phyloP scores from a whole-genome alignment of 805 yeast species.

The Candida tallmaniae region DNA sequence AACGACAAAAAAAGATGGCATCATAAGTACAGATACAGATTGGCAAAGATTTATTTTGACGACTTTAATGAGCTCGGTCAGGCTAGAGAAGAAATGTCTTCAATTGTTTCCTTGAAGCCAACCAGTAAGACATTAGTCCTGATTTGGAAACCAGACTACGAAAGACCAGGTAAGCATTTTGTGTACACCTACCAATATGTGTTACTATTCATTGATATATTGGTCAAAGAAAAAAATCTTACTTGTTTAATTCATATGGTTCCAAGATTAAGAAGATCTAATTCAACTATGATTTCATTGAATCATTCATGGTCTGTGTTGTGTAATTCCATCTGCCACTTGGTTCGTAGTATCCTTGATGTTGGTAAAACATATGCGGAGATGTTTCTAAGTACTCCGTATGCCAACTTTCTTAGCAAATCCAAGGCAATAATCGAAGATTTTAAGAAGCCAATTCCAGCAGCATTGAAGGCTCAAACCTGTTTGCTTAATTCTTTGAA shows the following conservation, averaged over 20 bases:
- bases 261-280: slow-evolving; percentile 72
- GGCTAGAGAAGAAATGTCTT: slow-evolving; percentile 63
- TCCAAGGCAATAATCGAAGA: slow-evolving; percentile 28
- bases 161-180: slow-evolving; percentile 91
- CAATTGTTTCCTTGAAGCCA: slow-evolving; percentile 61
- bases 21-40: slow-evolving; percentile 72
- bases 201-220: slow-evolving; percentile 53
- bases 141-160: slow-evolving; percentile 92
- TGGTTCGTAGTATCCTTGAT: slow-evolving; percentile 42
- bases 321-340: slow-evolving; percentile 47
- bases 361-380: slow-evolving; percentile 51
- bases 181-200: slow-evolving; percentile 70
- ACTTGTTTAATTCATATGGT: slow-evolving; percentile 55
- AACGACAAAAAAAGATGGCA: slow-evolving; percentile 89
- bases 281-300: slow-evolving; percentile 69
- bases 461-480: slow-evolving; percentile 24
- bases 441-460: slow-evolving; percentile 29
- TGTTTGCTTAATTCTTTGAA: slow-evolving; percentile 44
- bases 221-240: slow-evolving; percentile 52
- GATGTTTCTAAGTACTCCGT: slow-evolving; percentile 41
- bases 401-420: slow-evolving; percentile 37
- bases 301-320: slow-evolving; percentile 63
- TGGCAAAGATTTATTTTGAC: slow-evolving; percentile 58
- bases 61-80: slow-evolving; percentile 47
- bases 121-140: slow-evolving; percentile 67